Base-by-base conservation (phyloP, 257 asterid species). In the Lycium barbarum region DNA sequence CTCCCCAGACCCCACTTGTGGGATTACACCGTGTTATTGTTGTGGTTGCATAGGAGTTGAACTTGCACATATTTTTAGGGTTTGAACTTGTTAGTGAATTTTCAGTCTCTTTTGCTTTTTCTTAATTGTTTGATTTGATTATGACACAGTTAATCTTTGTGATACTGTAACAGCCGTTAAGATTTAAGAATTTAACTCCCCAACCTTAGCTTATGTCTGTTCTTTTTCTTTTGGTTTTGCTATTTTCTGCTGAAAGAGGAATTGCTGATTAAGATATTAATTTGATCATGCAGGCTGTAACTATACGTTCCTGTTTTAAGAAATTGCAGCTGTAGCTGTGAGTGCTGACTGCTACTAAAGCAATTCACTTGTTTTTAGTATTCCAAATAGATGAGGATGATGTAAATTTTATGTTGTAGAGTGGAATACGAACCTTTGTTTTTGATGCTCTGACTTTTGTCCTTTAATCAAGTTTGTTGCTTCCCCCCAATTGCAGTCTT, bases 271-370 rank as follows among this genome's bases (percentile, higher is more conserved):
- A 18, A 78, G 9, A 78, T 76, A 78, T 26, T 78, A 78, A 78
- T 78, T 76, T 78, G 65, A 53, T 26, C 26, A 13, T 78, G 82
- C 82, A 78, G 82, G 82, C 82, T 78, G 33, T 53, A 51, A 33
- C 22, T 78, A 51, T 76, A 78, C 15, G 15, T 78, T 78, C 49
- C 82, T 53, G 82, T 22, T 78, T 53, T 78, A 14, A 26, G 33
- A 33, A 14, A 26, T 9, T 26, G 82, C 82, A 33, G 20, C 82
- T 53, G 82, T 53, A 78, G 65, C 82, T 53, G 82, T 78, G 65
- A 78, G 82, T 78, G 82, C 82, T 53, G 82, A 33, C 65, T 33
- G 26, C 65, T 74, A 74, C 62, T 33, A 78, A 78, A 53, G 82
- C 61, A 7, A 33, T 78, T 53, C 49, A 26, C 62, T 78, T 54